Percentiles rank a stretch among this genome's conserved stretches.
Conservation (phyloP, 2,329 filamentous ascomycete genomes). For the Xylariales sp. region DNA sequence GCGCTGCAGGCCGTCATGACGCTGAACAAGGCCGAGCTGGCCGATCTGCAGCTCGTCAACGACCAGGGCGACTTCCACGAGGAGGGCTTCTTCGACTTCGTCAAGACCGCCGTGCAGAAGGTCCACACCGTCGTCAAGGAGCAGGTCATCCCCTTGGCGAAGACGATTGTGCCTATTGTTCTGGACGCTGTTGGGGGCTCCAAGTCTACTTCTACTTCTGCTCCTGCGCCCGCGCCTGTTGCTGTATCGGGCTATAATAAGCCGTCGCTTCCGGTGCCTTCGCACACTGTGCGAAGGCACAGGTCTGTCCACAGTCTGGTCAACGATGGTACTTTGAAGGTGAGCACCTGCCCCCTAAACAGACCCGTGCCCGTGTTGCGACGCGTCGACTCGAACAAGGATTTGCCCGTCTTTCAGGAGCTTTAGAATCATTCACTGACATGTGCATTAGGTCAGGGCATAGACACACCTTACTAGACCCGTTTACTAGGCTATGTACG, state of each 20-base stretch:
- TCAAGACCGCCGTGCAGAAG: conserved; percentile 13
- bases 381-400: conserved; percentile 11
- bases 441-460: conserved; percentile 1
- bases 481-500: background rate
- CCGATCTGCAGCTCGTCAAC: background rate
- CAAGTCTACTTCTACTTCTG: conserved; percentile 9
- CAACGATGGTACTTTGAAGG: conserved; percentile 25
- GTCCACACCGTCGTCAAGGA: conserved; percentile 1
- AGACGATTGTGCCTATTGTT: conserved; percentile 14
- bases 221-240: background rate
- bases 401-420: conserved; percentile 15
- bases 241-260: background rate
- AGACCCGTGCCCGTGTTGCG: background rate
- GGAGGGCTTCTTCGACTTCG: conserved; percentile 18
- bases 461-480: background rate
- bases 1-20: conserved; percentile 17
- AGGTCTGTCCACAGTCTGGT: conserved; percentile 15
- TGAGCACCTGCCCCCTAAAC: conserved; percentile 9
- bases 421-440: conserved; percentile 18
- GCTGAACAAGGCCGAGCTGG: conserved; percentile 4
- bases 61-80: conserved; percentile 7
- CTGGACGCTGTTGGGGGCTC: background rate
- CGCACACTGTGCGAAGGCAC: conserved; percentile 10
- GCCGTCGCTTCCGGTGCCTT: background rate
- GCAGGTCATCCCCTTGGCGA: background rate